phyloP scores from a whole-genome alignment of 495 filamentous ascomycete genomes.

The Pyronema domesticum region DNA sequence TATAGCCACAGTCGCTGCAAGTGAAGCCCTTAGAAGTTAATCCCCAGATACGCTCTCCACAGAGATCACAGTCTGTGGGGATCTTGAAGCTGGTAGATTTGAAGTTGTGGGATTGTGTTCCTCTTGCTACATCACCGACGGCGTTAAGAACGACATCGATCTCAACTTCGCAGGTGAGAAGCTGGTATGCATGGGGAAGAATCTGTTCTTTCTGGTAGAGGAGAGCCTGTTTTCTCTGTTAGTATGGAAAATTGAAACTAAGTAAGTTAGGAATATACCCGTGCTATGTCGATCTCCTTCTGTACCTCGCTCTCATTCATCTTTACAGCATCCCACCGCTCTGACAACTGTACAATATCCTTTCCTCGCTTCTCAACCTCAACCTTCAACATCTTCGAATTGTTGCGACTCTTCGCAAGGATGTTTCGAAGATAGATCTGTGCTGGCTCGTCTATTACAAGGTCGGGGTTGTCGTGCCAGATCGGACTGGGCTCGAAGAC shows the following conservation, averaged over 20 bases:
- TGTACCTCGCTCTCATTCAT: constrained; percentile 15
- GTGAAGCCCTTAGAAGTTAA: constrained; percentile 76
- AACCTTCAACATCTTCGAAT: constrained; percentile 56
- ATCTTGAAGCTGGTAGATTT: constrained; percentile 96
- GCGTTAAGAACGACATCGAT: constrained; percentile 67
- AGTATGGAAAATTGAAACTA: neutral
- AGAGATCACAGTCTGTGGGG: constrained; percentile 93
- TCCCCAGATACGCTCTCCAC: constrained; percentile 92
- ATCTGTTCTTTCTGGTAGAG: constrained; percentile 67
- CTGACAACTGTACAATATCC: constrained; percentile 60
- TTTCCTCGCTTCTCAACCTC: constrained; percentile 68
- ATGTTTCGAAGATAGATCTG: constrained; percentile 85
- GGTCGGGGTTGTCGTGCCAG: constrained; percentile 82
- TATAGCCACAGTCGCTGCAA: constrained; percentile 90
- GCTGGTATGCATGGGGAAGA: constrained; percentile 71
- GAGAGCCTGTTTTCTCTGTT: constrained; percentile 7
- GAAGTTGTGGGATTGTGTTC: constrained; percentile 88
- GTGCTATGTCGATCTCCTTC: constrained; percentile 20
- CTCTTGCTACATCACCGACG: constrained; percentile 79
- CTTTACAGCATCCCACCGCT: constrained; percentile 47
- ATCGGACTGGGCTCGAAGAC: constrained; percentile 87
- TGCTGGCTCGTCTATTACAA: constrained; percentile 65
- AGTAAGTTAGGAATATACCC: constrained; percentile 7
- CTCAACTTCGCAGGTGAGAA: constrained; percentile 77
- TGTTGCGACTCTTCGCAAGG: constrained; percentile 70